Conservation (phyloP, 2,329 filamentous ascomycete genomes). For the Exophiala alcalophila region DNA sequence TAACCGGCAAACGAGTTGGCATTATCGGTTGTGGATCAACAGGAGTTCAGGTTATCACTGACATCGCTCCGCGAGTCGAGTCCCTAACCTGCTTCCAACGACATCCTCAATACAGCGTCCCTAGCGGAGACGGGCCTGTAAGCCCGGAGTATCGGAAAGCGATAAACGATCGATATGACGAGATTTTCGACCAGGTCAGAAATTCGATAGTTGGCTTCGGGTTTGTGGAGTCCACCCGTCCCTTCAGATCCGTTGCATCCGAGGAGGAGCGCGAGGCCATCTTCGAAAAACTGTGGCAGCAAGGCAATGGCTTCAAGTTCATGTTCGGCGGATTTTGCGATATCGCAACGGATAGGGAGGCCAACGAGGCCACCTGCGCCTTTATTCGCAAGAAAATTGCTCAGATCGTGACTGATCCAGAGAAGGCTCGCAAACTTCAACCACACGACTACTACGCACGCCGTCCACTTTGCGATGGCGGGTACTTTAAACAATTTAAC, state of each 20-base stretch:
- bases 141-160: conserved; percentile 15
- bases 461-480: conserved; percentile 23
- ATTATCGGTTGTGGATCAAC: conserved; percentile 64
- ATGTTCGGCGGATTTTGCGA: conserved; percentile 55
- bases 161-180: conserved; percentile 37
- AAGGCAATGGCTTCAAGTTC: conserved; percentile 52
- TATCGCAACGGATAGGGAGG: conserved; percentile 42
- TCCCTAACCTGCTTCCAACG: conserved; percentile 37
- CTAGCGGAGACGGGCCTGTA: conserved; percentile 15
- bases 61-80: conserved; percentile 32
- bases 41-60: conserved; percentile 53
- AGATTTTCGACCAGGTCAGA: conserved; percentile 34
- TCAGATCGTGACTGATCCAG: conserved; percentile 50
- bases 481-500: conserved; percentile 48
- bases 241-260: conserved; percentile 6
- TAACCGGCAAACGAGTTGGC: conserved; percentile 44
- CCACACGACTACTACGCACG: conserved; percentile 23
- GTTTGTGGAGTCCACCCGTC: conserved; percentile 46
- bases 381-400: conserved; percentile 56
- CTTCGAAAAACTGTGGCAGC: conserved; percentile 49
- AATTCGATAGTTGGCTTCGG: conserved; percentile 60
- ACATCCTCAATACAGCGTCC: conserved; percentile 30
- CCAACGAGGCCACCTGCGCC: conserved; percentile 53
- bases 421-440: conserved; percentile 32
- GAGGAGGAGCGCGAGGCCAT: conserved; percentile 40